Evolutionary conservation across 495 filamentous ascomycete species (phyloP).

Genomic region (Haplographium delicatum): DNA sequence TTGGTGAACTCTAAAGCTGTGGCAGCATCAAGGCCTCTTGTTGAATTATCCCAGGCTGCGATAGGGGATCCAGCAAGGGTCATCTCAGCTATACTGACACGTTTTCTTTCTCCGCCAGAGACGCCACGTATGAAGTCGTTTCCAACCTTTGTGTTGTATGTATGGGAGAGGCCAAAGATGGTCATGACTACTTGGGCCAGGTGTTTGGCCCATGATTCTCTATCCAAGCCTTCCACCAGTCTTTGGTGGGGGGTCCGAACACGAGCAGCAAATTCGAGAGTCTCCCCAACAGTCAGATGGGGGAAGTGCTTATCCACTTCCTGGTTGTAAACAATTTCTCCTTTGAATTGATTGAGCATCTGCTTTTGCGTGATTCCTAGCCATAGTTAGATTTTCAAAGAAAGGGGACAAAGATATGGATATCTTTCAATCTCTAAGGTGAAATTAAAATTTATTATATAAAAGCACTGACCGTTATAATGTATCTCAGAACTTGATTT

Average conservation of each 20-base stretch:
- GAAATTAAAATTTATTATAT: too few relatives aligned
- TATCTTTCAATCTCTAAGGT: too few relatives aligned
- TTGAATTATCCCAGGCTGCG: constrained; percentile 52
- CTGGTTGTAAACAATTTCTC: constrained; percentile 55
- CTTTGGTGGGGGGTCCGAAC: constrained; percentile 64
- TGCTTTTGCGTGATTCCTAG: constrained; percentile 24
- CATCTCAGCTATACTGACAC: constrained; percentile 52
- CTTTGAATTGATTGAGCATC: constrained; percentile 35
- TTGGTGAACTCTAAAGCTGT: constrained; percentile 46
- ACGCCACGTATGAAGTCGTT: constrained; percentile 75
- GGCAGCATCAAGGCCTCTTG: constrained; percentile 47
- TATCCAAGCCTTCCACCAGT: constrained; percentile 48
- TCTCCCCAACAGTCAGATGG: constrained; percentile 64
- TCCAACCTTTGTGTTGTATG: constrained; percentile 71
- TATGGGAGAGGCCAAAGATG: constrained; percentile 63
- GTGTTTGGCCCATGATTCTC: constrained; percentile 57
- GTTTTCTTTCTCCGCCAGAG: constrained; percentile 56
- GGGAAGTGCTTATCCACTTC: constrained; percentile 77
- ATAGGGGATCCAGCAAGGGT: constrained; percentile 44
- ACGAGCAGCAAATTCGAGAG: constrained; percentile 64
- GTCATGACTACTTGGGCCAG: constrained; percentile 67
- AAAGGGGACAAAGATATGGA: too few relatives aligned
- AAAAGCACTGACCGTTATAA: constrained; percentile 29
- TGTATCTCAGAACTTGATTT: constrained; percentile 26
- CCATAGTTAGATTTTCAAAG: constrained; percentile 1